Percentiles rank a stretch among this genome's conserved stretches.
phyloP scores from a whole-genome alignment of 352 stramenopile genomes.

The Globisporangium alternatum region DNA sequence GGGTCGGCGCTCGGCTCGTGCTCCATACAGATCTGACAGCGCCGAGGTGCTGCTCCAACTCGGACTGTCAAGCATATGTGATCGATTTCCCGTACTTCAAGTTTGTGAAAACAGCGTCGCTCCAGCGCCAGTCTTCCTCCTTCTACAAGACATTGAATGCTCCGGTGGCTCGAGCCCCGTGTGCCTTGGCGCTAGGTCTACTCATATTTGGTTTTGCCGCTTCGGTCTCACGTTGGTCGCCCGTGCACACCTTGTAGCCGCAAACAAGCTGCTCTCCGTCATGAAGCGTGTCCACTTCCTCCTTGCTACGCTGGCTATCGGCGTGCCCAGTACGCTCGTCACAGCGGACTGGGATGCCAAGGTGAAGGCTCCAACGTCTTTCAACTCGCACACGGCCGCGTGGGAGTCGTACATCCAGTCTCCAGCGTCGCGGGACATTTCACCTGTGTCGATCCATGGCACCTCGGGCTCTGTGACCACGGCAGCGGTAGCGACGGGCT shows the following conservation, averaged over 20 bases:
- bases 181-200: neutral
- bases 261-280: neutral
- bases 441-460: neutral
- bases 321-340: neutral
- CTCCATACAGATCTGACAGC: too few species aligned
- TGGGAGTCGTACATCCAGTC: slow-evolving; percentile 1
- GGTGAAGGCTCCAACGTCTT: neutral
- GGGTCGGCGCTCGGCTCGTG: too few species aligned
- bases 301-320: neutral
- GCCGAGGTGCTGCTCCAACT: too few species aligned
- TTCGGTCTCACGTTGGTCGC: neutral
- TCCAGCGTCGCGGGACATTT: neutral
- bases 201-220: neutral
- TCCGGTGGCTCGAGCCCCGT: neutral
- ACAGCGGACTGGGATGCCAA: neutral
- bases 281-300: neutral
- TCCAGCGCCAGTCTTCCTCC: neutral
- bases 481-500: neutral
- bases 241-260: neutral
- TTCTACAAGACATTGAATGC: neutral
- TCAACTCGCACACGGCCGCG: neutral
- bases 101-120: too few species aligned
- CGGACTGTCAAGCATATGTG: too few species aligned
- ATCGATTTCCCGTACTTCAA: neutral
- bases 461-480: neutral